Evolutionary conservation across 805 yeast genomes (phyloP).

Genomic region (Ogataea pilisensis): DNA sequence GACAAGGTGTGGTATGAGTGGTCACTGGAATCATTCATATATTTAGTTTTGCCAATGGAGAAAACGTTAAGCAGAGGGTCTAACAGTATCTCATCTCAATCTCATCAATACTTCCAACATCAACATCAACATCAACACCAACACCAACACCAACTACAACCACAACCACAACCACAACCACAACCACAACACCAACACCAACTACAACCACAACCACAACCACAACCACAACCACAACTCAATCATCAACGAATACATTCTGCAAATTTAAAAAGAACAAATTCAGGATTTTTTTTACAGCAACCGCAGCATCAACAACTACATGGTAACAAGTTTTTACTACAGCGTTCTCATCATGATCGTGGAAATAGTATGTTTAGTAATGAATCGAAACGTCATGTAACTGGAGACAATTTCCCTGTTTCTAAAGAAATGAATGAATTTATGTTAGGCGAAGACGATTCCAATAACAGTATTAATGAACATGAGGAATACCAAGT

Average conservation of each 20-base stretch:
- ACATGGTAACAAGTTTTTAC: too few relatives aligned
- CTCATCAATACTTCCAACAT: neutral
- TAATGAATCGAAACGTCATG: slow-evolving; percentile 22
- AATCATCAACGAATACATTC: neutral
- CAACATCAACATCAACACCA: neutral
- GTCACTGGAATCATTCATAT: slow-evolving; percentile 51
- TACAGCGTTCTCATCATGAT: too few relatives aligned
- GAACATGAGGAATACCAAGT: slow-evolving; percentile 36
- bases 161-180: neutral
- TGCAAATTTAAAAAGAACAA: too few relatives aligned
- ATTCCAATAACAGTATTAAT: slow-evolving; percentile 12
- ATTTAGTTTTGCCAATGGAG: slow-evolving; percentile 26
- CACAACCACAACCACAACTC: neutral
- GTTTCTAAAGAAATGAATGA: neutral
- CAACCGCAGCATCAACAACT: too few relatives aligned
- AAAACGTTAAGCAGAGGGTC: slow-evolving; percentile 11
- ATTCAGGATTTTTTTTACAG: too few relatives aligned
- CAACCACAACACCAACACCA: neutral
- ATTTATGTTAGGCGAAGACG: too few relatives aligned
- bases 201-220: neutral
- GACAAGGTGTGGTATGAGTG: slow-evolving; percentile 64
- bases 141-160: neutral
- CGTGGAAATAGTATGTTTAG: slow-evolving; percentile 11
- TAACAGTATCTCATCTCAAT: slow-evolving; percentile 8
- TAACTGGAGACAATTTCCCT: slow-evolving; percentile 13